phyloP scores from a whole-genome alignment of 345 rosid species.

The Heritiera littoralis region DNA sequence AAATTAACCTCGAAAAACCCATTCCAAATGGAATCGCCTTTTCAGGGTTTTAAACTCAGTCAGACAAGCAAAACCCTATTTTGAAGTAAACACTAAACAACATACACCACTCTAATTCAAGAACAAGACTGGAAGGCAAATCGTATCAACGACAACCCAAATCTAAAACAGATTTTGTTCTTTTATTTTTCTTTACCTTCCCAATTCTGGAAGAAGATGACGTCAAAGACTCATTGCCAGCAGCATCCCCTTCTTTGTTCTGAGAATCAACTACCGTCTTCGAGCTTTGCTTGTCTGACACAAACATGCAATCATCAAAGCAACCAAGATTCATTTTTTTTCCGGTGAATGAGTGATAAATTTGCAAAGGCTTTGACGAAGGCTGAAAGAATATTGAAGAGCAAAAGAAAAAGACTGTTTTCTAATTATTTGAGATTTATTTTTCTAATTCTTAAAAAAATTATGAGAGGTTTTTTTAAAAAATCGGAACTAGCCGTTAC shows the following conservation, averaged over 20 bases:
- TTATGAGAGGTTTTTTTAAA: not conserved
- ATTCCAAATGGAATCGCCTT: not conserved
- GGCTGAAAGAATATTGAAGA: not conserved
- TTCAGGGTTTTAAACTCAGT: conserved; percentile 6
- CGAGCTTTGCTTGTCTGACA: not conserved
- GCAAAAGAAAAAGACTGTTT: not conserved
- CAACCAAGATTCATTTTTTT: conserved; percentile 16
- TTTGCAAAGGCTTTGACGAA: conserved; percentile 1
- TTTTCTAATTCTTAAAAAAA: not conserved
- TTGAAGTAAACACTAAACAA: not conserved
- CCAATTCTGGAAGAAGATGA: conserved; percentile 48
- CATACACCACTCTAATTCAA: conserved; percentile 6
- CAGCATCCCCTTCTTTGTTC: conserved; percentile 33
- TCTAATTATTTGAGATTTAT: not conserved
- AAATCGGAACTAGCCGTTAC: conserved; percentile 1
- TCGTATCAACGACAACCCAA: conserved; percentile 6
- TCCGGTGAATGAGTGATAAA: not conserved
- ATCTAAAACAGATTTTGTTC: conserved; percentile 5
- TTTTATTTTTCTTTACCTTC: conserved; percentile 38
- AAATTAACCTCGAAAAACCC: not conserved
- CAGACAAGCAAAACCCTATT: not conserved
- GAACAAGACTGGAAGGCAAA: conserved; percentile 9
- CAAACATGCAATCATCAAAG: conserved; percentile 8
- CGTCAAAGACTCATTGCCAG: conserved; percentile 26
- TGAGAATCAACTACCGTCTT: conserved; percentile 16